phyloP scores from a whole-genome alignment of 2,329 filamentous ascomycete genomes.

The Stachybotrys echinatus region DNA sequence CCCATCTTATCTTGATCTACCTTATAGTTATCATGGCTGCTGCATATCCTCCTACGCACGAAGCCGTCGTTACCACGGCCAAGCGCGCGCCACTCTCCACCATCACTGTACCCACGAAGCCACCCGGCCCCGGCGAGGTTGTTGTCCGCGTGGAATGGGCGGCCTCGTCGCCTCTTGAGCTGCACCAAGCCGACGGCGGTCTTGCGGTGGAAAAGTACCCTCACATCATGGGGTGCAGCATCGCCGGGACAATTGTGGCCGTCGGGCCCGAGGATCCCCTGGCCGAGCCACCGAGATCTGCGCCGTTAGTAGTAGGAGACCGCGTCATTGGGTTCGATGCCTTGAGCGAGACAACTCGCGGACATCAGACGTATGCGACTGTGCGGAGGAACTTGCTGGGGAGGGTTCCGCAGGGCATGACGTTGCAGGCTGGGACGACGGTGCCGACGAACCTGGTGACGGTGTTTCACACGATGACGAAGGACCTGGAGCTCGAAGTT shows the following conservation, averaged over 20 bases:
- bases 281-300: conserved; percentile 16
- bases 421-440: conserved; percentile 42
- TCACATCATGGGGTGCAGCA: conserved; percentile 42
- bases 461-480: conserved; percentile 46
- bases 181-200: conserved; percentile 57
- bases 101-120: conserved; percentile 38
- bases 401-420: conserved; percentile 35
- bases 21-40: not conserved
- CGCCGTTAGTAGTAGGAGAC: conserved; percentile 45
- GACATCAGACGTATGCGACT: conserved; percentile 51
- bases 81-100: conserved; percentile 45
- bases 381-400: conserved; percentile 43
- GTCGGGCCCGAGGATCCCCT: conserved; percentile 31
- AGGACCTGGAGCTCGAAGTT: conserved; percentile 45
- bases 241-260: conserved; percentile 47
- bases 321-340: conserved; percentile 51
- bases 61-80: conserved; percentile 56
- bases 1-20: not conserved
- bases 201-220: conserved; percentile 45
- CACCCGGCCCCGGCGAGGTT: conserved; percentile 40
- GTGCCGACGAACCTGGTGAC: conserved; percentile 55
- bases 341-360: conserved; percentile 38
- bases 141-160: conserved; percentile 52
- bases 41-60: conserved; percentile 46
- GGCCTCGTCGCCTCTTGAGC: conserved; percentile 54